Evolutionary conservation across 106 monocot species (phyloP).

Genomic region (Allium sativum): DNA sequence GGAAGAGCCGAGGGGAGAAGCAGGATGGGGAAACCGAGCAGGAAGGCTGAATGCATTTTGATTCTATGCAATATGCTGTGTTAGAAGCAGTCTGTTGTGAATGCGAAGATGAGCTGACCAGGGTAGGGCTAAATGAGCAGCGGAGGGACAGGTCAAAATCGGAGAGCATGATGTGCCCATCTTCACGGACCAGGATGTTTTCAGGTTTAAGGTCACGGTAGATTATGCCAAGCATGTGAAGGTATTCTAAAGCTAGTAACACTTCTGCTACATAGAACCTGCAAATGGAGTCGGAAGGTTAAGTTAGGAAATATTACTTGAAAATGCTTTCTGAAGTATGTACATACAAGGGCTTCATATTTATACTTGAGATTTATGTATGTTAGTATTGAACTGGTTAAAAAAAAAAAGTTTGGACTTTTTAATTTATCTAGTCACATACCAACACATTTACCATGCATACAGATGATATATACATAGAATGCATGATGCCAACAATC

Average conservation of each 20-base stretch:
- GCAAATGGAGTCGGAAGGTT: neutral
- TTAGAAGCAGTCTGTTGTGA: neutral
- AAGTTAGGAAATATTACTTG: constrained; percentile 5
- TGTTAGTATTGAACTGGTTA: no score
- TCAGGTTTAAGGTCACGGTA: constrained; percentile 37
- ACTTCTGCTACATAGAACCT: constrained; percentile 38
- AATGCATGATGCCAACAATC: no score
- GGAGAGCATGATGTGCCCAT: constrained; percentile 39
- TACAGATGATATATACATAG: no score
- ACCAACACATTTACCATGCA: no score
- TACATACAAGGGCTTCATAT: neutral
- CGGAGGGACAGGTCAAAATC: constrained; percentile 45
- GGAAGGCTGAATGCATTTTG: constrained; percentile 10
- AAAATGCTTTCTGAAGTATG: constrained; percentile 19
- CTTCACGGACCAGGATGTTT: constrained; percentile 32
- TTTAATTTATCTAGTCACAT: no score
- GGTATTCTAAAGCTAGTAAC: constrained; percentile 29
- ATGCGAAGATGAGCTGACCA: constrained; percentile 3
- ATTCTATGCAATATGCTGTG: constrained; percentile 4
- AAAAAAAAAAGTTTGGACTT: no score
- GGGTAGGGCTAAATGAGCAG: constrained; percentile 12
- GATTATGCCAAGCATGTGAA: constrained; percentile 38
- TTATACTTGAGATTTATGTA: no score
- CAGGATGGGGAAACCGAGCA: constrained; percentile 9
- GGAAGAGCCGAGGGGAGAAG: constrained; percentile 11